These are phyloP conservation scores for Pseudogymnoascus sp. DNA, from an alignment of 2,329 filamentous ascomycete genomes.

Conservation along the genomic window DNA sequence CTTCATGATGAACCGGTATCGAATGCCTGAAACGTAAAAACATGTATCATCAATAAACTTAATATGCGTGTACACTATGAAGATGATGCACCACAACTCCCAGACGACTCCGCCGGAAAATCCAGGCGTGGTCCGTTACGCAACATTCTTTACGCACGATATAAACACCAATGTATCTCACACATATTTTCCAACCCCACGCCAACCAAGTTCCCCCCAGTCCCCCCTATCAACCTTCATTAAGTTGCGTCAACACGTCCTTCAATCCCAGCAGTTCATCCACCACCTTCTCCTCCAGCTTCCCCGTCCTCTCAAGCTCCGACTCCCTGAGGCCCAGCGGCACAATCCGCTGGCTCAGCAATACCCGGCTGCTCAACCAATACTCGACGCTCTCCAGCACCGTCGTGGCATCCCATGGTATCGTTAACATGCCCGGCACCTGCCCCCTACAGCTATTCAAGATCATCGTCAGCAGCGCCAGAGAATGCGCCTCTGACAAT, in stretches of 20 bases:
- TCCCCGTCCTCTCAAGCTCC: constrained; percentile 46
- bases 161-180: constrained; percentile 5
- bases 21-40: neutral
- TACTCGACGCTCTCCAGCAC: constrained; percentile 79
- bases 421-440: constrained; percentile 57
- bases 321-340: constrained; percentile 66
- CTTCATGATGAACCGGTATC: no score
- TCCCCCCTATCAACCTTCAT: neutral
- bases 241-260: constrained; percentile 20
- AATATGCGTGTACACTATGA: constrained; percentile 3
- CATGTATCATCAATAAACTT: neutral
- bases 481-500: constrained; percentile 69
- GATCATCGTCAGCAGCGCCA: constrained; percentile 68
- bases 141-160: neutral
- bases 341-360: constrained; percentile 65
- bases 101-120: neutral
- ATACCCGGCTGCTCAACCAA: constrained; percentile 62
- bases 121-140: neutral
- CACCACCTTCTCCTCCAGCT: constrained; percentile 70
- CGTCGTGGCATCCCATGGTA: constrained; percentile 67
- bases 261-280: constrained; percentile 47
- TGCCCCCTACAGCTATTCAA: constrained; percentile 57
- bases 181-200: constrained; percentile 6
- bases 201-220: neutral
- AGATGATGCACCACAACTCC: constrained; percentile 5